These are phyloP conservation scores for Neurospora sp. DNA, from an alignment of 495 filamentous ascomycete species.

Conservation along the genomic window DNA sequence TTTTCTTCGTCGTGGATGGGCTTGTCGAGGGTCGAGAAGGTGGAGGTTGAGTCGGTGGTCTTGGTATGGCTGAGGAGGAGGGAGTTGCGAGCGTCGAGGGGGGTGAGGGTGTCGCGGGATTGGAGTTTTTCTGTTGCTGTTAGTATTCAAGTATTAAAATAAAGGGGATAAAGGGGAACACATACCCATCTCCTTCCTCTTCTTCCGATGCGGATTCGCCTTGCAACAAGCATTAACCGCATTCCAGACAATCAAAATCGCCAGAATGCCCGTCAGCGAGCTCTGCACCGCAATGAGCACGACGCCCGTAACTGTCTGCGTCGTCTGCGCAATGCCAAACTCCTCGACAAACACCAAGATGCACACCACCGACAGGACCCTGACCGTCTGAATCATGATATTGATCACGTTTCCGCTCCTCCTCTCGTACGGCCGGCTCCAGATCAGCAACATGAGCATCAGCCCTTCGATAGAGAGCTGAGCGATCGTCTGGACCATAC, in stretches of 20 bases:
- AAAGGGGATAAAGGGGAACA: conserved; percentile 6
- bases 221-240: conserved; percentile 71
- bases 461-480: conserved; percentile 74
- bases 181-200: conserved; percentile 77
- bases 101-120: conserved; percentile 78
- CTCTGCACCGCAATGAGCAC: conserved; percentile 86
- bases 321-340: conserved; percentile 81
- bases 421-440: conserved; percentile 76
- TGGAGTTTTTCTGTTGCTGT: conserved; percentile 59
- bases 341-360: conserved; percentile 92
- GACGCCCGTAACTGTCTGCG: conserved; percentile 85
- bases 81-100: conserved; percentile 82
- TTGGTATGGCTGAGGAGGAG: conserved; percentile 53
- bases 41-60: conserved; percentile 12
- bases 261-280: conserved; percentile 69
- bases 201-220: conserved; percentile 80
- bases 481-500: conserved; percentile 65
- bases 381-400: conserved; percentile 84
- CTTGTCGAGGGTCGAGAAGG: conserved; percentile 24
- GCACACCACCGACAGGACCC: conserved; percentile 82
- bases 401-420: conserved; percentile 88
- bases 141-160: background rate
- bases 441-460: conserved; percentile 60
- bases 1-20: conserved; percentile 15
- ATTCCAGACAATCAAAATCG: conserved; percentile 84